These are phyloP conservation scores for Cystobasidium ongulense DNA, from an alignment of 768 basidiomycete species.

Conservation along the genomic window DNA sequence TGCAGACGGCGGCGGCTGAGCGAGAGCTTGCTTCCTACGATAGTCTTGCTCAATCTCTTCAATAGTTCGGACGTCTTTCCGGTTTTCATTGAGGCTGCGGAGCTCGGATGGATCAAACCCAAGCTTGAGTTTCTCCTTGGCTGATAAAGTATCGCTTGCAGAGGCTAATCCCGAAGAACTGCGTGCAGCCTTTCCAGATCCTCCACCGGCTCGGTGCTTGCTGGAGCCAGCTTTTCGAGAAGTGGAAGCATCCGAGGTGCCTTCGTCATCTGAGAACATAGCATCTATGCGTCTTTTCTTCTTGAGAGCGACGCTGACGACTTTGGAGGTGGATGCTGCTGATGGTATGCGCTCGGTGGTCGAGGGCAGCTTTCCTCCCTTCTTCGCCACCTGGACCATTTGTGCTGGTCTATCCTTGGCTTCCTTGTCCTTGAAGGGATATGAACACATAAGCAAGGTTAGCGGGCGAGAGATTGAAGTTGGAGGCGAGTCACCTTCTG, in stretches of 20 bases:
- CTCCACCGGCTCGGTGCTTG: neutral
- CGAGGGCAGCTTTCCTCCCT: neutral
- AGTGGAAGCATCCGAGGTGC: neutral
- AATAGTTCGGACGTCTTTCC: conserved; percentile 40
- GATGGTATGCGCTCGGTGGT: neutral
- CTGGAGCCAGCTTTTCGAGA: neutral
- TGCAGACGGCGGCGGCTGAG: neutral
- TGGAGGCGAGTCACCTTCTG: neutral
- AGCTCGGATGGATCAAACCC: conserved; percentile 25
- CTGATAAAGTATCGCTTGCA: neutral
- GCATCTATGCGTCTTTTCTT: conserved; percentile 18
- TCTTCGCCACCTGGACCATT: neutral
- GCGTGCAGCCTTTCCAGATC: neutral
- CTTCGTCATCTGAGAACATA: conserved; percentile 26
- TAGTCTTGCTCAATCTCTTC: conserved; percentile 41
- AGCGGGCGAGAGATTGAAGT: neutral
- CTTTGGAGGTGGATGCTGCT: neutral
- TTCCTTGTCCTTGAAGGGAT: neutral
- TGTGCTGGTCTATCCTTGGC: neutral
- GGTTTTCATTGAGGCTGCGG: conserved; percentile 33
- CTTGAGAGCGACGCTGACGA: neutral
- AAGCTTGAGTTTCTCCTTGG: conserved; percentile 37
- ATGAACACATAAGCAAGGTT: too few relatives aligned
- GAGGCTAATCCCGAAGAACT: neutral
- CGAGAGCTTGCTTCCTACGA: conserved; percentile 20